Evolutionary conservation across 768 basidiomycete species (phyloP).

Genomic region (Lactifluus piperatus): DNA sequence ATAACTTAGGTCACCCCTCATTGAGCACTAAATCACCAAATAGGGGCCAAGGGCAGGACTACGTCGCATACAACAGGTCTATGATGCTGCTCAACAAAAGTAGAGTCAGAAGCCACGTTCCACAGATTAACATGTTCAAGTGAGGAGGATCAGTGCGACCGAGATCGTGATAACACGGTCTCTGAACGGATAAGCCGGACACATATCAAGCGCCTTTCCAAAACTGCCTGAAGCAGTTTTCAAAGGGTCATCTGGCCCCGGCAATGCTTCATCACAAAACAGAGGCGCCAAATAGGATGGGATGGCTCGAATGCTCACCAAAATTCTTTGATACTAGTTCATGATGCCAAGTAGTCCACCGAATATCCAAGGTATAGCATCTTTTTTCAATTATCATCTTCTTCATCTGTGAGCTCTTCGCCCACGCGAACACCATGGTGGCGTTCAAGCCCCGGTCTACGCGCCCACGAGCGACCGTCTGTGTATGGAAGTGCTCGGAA

Average conservation of each 20-base stretch:
- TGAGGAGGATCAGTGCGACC: neutral
- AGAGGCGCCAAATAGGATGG: neutral
- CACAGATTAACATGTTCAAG: no score
- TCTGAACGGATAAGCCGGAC: constrained; percentile 39
- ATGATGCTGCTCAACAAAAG: neutral
- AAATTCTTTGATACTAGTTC: neutral
- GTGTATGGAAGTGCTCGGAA: constrained; percentile 72
- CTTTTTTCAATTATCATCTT: constrained; percentile 36
- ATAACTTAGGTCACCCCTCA: neutral
- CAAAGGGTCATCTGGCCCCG: constrained; percentile 86
- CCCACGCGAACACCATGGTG: constrained; percentile 59
- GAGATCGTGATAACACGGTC: neutral
- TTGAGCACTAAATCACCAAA: neutral
- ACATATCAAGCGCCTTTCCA: constrained; percentile 45
- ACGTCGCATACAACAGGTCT: neutral
- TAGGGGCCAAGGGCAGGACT: neutral
- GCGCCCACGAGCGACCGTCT: constrained; percentile 77
- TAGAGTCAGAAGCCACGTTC: neutral
- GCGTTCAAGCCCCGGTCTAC: constrained; percentile 51
- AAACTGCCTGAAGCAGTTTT: constrained; percentile 22
- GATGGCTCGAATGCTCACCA: constrained; percentile 17
- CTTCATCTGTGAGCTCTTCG: constrained; percentile 83
- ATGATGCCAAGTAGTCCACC: neutral
- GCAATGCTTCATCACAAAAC: constrained; percentile 52
- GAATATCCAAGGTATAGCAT: neutral